phyloP scores from a whole-genome alignment of 768 basidiomycete genomes.

The Hypsizygus marmoreus region DNA sequence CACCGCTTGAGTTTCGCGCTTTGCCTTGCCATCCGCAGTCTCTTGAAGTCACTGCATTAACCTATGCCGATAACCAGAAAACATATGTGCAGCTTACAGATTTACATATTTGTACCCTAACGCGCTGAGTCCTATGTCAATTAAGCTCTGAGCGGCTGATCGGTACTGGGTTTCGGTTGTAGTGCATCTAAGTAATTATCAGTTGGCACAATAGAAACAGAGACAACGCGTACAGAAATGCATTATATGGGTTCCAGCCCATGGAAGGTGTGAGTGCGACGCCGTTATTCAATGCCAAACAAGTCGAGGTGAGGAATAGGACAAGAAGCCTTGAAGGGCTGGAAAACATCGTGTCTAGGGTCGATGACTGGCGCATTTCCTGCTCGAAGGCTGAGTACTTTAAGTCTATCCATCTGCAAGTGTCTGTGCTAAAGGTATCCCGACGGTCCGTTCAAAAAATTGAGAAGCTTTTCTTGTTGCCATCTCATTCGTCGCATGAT shows the following conservation, averaged over 20 bases:
- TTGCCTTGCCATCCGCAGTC: conserved; percentile 56
- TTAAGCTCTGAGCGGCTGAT: conserved; percentile 38
- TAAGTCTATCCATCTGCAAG: too few species aligned
- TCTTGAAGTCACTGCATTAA: conserved; percentile 19
- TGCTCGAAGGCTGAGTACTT: too few species aligned
- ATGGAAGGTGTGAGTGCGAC: conserved; percentile 44
- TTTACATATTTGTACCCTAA: conserved; percentile 47
- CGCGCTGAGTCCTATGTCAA: conserved; percentile 35
- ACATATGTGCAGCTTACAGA: conserved; percentile 29
- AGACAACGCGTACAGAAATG: conserved; percentile 36
- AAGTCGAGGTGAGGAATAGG: conserved; percentile 14
- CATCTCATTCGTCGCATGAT: background rate
- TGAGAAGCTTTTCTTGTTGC: background rate
- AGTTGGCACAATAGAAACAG: background rate
- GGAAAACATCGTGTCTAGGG: conserved; percentile 11
- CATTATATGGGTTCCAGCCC: conserved; percentile 54
- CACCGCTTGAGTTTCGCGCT: conserved; percentile 38
- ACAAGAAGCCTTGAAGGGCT: conserved; percentile 13
- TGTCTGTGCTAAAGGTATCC: background rate
- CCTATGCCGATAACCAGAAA: background rate
- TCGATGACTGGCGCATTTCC: too few species aligned
- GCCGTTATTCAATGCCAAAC: conserved; percentile 38
- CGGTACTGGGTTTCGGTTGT: conserved; percentile 44
- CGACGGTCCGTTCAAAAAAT: background rate
- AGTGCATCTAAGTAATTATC: conserved; percentile 30